A percentile compares a stretch with the other conserved stretches of the same genome.
Conservation (phyloP, 495 filamentous ascomycete species). For the Aspergillus heteromorphus region DNA sequence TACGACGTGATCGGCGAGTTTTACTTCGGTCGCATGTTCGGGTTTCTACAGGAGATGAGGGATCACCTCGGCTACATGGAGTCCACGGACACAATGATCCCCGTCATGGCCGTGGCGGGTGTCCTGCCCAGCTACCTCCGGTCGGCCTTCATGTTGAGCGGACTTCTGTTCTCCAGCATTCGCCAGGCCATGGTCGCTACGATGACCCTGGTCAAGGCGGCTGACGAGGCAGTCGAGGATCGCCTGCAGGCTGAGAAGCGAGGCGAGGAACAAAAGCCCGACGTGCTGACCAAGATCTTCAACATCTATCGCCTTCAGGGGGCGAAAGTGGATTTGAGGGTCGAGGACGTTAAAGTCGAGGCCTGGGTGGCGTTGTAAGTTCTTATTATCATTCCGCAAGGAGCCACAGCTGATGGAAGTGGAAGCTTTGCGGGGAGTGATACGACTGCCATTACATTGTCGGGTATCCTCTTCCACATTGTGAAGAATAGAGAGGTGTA, state of each 20-base stretch:
- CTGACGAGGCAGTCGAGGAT: constrained; percentile 11
- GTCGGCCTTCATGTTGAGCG: constrained; percentile 13
- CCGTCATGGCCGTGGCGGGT: constrained; percentile 19
- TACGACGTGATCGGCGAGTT: constrained; percentile 35
- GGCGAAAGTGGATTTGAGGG: constrained; percentile 12
- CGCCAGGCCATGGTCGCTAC: constrained; percentile 13
- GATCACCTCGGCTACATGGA: constrained; percentile 16
- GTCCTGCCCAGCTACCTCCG: constrained; percentile 22
- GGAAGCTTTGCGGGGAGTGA: constrained; percentile 44
- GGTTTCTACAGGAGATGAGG: constrained; percentile 22
- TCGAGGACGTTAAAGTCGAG: constrained; percentile 20
- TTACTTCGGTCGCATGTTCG: constrained; percentile 33
- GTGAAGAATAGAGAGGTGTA: constrained; percentile 43
- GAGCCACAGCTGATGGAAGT: too few relatives aligned
- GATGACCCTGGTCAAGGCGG: constrained; percentile 10
- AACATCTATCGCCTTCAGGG: constrained; percentile 9
- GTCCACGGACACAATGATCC: constrained; percentile 19
- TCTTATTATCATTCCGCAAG: not conserved
- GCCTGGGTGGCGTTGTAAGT: constrained; percentile 14
- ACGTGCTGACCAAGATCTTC: constrained; percentile 16
- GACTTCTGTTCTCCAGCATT: constrained; percentile 9
- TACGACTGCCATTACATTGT: constrained; percentile 46
- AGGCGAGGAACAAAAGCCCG: constrained; percentile 4
- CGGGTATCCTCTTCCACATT: constrained; percentile 45
- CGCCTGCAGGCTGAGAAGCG: not conserved